phyloP scores from a whole-genome alignment of 352 stramenopile species.

The Phytophthora litchii region DNA sequence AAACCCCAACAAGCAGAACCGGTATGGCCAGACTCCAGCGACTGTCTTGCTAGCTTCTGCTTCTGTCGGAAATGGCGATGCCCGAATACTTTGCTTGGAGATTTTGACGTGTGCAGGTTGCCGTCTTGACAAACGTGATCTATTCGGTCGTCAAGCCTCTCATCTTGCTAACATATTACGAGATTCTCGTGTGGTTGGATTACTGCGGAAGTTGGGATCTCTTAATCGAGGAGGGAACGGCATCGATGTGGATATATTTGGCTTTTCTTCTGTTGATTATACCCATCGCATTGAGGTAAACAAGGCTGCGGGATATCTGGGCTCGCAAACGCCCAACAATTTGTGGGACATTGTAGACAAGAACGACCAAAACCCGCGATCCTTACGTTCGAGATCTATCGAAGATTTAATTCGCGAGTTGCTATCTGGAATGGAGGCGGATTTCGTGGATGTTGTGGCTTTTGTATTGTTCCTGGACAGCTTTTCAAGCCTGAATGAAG shows the following conservation, averaged over 20 bases:
- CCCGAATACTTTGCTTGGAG: slow-evolving; percentile 51
- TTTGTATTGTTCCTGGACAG: slow-evolving; percentile 78
- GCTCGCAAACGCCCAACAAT: slow-evolving; percentile 39
- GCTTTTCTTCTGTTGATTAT: slow-evolving; percentile 65
- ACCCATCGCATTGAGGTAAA: slow-evolving; percentile 32
- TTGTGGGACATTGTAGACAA: slow-evolving; percentile 34
- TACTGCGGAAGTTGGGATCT: slow-evolving; percentile 41
- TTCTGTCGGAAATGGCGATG: slow-evolving; percentile 20
- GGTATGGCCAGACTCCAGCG: slow-evolving; percentile 71
- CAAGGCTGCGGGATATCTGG: slow-evolving; percentile 32
- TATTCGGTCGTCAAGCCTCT: slow-evolving; percentile 65
- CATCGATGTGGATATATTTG: slow-evolving; percentile 67
- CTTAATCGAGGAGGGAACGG: slow-evolving; percentile 25
- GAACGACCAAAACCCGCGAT: slow-evolving; percentile 8
- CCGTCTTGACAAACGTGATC: slow-evolving; percentile 55
- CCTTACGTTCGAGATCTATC: slow-evolving; percentile 21
- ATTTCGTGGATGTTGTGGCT: slow-evolving; percentile 66
- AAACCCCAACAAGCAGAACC: slow-evolving; percentile 66
- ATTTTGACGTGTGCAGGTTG: slow-evolving; percentile 58
- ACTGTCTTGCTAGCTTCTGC: slow-evolving; percentile 54
- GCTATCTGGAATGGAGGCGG: slow-evolving; percentile 40
- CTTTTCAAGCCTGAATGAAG: slow-evolving; percentile 68
- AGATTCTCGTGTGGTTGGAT: slow-evolving; percentile 36
- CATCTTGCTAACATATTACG: slow-evolving; percentile 57
- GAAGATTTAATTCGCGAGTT: slow-evolving; percentile 48